Base-by-base conservation (phyloP, 148 eudicot species). In the Dysphania ambrosioides region DNA sequence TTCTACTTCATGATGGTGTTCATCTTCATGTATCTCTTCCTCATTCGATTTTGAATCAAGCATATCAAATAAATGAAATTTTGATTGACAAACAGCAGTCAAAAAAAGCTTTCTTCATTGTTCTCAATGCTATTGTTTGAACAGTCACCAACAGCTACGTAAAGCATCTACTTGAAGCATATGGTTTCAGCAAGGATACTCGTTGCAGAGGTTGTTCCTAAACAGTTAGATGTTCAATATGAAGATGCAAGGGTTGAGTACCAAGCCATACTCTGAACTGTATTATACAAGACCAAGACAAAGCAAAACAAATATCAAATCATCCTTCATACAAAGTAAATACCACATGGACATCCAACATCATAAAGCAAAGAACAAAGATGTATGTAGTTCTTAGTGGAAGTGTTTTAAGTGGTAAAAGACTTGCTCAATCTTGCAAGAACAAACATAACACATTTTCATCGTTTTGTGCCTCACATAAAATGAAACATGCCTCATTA, bases 261-360 rank as follows among this genome's bases (percentile, higher is more conserved):
- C 97, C n/a, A n/a, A n/a, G n/a, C n/a, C 93, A 92, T 16, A 87
- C 88, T 78, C 88, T 90, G 70, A 90, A 78, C 95, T 92, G 66
- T 29, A 4, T 29, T 12, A 18, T 67, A 42, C 47, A 59, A 19
- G 18, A 70, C 29, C 53, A 61, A 10, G 34, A 32, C 60, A 59
- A 68, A 13, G 27, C 16, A 65, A n/a, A 53, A 27, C 30, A 77
- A 58, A 51, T 5, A 5, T 23, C 12, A 0, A 35, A 29, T 31
- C 32, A 30, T 44, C 5, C 55, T 44, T 13, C 4, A 44, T 13
- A 44, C 49, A 41, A 47, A 29, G 12, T 13, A 21, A 62, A 31
- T 2, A 31, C 11, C 30, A 9, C 44, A 29, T 24, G 9, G 38
- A 42, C 11, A 38, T 35, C n/a, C 31, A 44, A 31, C 41, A 62